Base-by-base conservation (phyloP, 2,329 filamentous ascomycete genomes). In the Thielaviopsis cerberus region DNA sequence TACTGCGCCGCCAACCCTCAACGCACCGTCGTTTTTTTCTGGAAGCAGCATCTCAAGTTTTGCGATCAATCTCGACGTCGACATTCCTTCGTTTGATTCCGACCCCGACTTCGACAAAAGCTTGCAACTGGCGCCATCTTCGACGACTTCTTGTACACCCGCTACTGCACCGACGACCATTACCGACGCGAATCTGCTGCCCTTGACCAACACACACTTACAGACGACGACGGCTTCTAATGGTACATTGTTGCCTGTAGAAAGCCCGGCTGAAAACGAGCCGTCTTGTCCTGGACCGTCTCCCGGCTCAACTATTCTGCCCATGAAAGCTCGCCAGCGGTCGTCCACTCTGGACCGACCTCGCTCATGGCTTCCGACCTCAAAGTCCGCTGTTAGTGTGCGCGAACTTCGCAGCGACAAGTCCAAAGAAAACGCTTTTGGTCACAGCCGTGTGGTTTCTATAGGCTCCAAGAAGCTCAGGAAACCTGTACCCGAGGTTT, bases 81-180 rank as follows among this genome's bases (percentile, higher is more conserved):
- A 78, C 59, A 67, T 81, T 34, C 74, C 76, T 41, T 74, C 74
- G 0, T 76, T 81, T 66, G 74, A 78, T 62, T 70, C 75, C 63
- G 72, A 72, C 62, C 69, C 73, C 62, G 69, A 75, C 50, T 70
- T 80, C 64, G 72, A 77, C 63, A 72, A 72, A 4, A 72, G 70
- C 20, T 66, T 77, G 26, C 72, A 69, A 51, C 24, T 48, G n/a
- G 50, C 17, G 25, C 59, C 45, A 30, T 17, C n/a, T 30, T 23
- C n/a, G 25, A 22, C n/a, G 23, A 41, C n/a, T 30, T 30, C 27
- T 11, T 11, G 11, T 5, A 6, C 27, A 6, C 27, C 11, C 11
- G 27, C 27, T 30, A 30, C 24, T 45, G 27, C n/a, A 22, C 20
- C n/a, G 24, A 55, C 22, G 5, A 22, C n/a, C 20, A 48, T 13